Evolutionary conservation across 306 rosid genomes (phyloP), one percentile per base, ranked within the genome.

Genomic region (Luffa aegyptiaca): DNA sequence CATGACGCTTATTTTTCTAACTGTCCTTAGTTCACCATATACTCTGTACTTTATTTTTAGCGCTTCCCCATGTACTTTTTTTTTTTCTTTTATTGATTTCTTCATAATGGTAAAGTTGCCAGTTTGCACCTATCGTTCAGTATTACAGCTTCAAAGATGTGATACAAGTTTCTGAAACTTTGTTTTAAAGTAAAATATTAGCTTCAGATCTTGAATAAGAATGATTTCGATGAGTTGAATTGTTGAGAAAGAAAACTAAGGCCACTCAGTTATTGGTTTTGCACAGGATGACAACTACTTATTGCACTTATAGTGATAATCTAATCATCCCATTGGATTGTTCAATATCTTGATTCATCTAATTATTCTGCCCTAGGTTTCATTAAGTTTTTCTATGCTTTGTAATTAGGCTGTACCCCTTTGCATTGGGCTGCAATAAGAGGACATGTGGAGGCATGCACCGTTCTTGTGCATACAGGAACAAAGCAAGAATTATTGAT

Each of bases 391-490:
- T 77, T 81, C 76, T 77, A 58, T 77, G 64, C 11, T 44, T 75
- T 80, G 13, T 64, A 58, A 53, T 80, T 82, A 92, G 98, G 98
- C 83, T 90, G 97, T 88, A 90, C 98, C 21, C 97, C 98, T 0
- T 80, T 95, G 93, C 98, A 95, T 82, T 95, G 97, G 98, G 97
- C 97, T 86, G 93, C 96, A 68, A 62, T 87, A 83, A 65, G 86
- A 73, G 98, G 97, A 82, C 65, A 90, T 69, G 65, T 89, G 81
- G 97, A 95, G 84, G 97, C 86, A 39, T 95, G 98, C 51, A 86
- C 97, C 48, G 92, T 95, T 73, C 98, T 95, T 84, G 93, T 95
- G 66, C 96, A 95, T 85, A 87, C 97, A 10, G 96, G 98, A 84
- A 83, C 90, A 35, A 95, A 95, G 88, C 84, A 90, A 84, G 98